phyloP scores from a whole-genome alignment of 1,284 basidiomycete genomes.

The Rhodotorula sp. region DNA sequence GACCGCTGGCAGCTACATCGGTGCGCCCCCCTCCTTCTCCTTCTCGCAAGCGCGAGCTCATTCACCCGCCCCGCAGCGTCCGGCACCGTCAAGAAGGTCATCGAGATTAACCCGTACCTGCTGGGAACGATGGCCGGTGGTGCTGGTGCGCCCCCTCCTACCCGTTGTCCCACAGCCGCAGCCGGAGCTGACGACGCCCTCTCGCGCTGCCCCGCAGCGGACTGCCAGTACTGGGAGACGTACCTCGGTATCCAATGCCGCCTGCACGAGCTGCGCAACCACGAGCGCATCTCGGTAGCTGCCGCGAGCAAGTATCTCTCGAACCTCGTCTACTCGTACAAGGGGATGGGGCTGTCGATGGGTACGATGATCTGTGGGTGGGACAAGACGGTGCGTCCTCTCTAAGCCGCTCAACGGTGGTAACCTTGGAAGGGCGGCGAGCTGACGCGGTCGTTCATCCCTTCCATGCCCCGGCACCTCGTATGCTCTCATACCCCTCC shows the following conservation, averaged over 20 bases:
- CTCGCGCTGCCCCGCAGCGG: slow-evolving; percentile 58
- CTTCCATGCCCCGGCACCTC: neutral
- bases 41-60: neutral
- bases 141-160: slow-evolving; percentile 65
- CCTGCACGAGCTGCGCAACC: slow-evolving; percentile 93
- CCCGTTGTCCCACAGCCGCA: neutral
- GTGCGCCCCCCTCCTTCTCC: slow-evolving; percentile 53
- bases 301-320: slow-evolving; percentile 97
- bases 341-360: slow-evolving; percentile 99
- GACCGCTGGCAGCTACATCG: slow-evolving; percentile 95
- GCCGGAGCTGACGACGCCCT: neutral
- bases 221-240: slow-evolving; percentile 97
- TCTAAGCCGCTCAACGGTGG: neutral
- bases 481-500: neutral
- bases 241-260: slow-evolving; percentile 98
- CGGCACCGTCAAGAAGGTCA: slow-evolving; percentile 97
- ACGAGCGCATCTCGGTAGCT: slow-evolving; percentile 96
- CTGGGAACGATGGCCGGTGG: slow-evolving; percentile 99
- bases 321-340: slow-evolving; percentile 97
- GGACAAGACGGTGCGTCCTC: slow-evolving; percentile 85
- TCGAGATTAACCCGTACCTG: slow-evolving; percentile 98
- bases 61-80: slow-evolving; percentile 61
- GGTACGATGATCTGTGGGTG: slow-evolving; percentile 99
- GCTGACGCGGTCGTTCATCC: neutral
- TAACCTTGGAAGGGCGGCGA: too few species aligned